A percentile compares a stretch with the other conserved stretches of the same genome.
Conservation (phyloP, 2,329 filamentous ascomycete species). For the Lasiodiplodia sp. region DNA sequence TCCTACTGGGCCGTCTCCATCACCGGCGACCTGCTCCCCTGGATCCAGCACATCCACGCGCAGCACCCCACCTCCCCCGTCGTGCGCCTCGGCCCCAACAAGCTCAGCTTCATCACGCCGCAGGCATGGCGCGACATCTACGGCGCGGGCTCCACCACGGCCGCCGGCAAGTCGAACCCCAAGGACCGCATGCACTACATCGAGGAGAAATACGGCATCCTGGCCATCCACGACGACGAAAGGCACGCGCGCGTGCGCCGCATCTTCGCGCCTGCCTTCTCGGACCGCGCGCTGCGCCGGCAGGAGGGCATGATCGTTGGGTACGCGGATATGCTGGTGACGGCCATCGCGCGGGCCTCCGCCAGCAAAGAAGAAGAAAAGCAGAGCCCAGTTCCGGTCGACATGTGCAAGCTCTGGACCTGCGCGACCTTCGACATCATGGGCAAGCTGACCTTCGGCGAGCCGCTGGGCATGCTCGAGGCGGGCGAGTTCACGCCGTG, state of each 20-base stretch:
- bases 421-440: constrained; percentile 44
- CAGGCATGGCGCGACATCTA: constrained; percentile 31
- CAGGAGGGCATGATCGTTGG: constrained; percentile 42
- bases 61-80: constrained; percentile 2
- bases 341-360: constrained; percentile 7
- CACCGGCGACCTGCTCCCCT: background rate
- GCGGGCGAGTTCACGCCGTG: constrained; percentile 42
- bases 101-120: constrained; percentile 25
- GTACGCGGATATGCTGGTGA: constrained; percentile 43
- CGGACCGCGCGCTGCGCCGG: constrained; percentile 39
- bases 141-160: constrained; percentile 7
- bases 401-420: constrained; percentile 18
- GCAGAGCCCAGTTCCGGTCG: background rate
- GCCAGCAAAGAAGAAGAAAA: background rate
- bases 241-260: constrained; percentile 33
- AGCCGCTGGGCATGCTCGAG: constrained; percentile 41
- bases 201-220: constrained; percentile 46
- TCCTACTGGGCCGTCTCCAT: background rate
- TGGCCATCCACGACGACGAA: constrained; percentile 34
- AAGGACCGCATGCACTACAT: constrained; percentile 36
- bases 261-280: constrained; percentile 41
- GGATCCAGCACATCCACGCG: constrained; percentile 6
- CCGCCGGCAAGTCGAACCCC: background rate
- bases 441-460: constrained; percentile 44
- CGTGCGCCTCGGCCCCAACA: constrained; percentile 27